Evolutionary conservation across 306 rosid species (phyloP).

Genomic region (Vigna hirtella): DNA sequence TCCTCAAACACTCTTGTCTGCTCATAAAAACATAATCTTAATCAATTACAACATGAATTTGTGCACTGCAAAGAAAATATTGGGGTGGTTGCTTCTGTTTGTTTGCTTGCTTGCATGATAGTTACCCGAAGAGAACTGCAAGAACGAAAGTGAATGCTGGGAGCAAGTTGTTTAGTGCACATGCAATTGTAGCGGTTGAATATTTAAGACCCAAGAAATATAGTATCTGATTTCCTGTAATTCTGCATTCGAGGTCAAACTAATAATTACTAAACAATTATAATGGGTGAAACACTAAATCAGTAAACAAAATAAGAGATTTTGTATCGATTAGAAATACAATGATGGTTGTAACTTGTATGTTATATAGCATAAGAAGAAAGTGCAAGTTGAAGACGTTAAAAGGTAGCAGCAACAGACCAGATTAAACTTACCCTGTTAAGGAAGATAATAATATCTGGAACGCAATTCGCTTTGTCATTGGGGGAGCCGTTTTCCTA

Average conservation of each 20-base stretch:
- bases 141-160: constrained; percentile 86
- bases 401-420: too few species aligned
- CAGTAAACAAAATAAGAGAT: not conserved
- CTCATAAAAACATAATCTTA: too few species aligned
- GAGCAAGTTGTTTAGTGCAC: constrained; percentile 71
- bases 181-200: constrained; percentile 63
- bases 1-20: constrained; percentile 70
- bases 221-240: constrained; percentile 67
- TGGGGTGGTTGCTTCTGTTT: too few species aligned
- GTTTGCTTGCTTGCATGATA: not conserved
- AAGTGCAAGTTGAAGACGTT: too few species aligned
- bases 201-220: constrained; percentile 73
- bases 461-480: constrained; percentile 60
- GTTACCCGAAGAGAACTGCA: constrained; percentile 73
- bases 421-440: constrained; percentile 62
- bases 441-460: constrained; percentile 69
- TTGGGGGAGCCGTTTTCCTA: constrained; percentile 64
- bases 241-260: constrained; percentile 56
- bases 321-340: too few species aligned
- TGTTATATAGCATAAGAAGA: too few species aligned
- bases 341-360: too few species aligned
- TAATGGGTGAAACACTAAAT: not conserved
- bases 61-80: not conserved
- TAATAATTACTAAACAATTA: too few species aligned
- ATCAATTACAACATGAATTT: too few species aligned